Percentiles rank a stretch among this genome's conserved stretches.
These are phyloP conservation scores for Russula sp. DNA, from an alignment of 768 basidiomycete genomes.

Conservation along the genomic window DNA sequence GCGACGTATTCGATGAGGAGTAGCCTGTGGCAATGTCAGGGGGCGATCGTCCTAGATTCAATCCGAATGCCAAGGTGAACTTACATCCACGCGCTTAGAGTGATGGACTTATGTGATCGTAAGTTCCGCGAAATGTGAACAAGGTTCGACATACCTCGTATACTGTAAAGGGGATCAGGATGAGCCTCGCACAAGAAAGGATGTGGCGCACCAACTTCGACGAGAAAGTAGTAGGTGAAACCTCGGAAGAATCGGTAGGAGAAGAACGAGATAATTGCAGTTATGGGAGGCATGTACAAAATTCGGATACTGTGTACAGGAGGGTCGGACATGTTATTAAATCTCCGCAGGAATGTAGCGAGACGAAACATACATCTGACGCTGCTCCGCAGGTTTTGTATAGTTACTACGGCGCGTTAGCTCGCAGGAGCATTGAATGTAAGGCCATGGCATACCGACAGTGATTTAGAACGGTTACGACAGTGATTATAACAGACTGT, in stretches of 20 bases:
- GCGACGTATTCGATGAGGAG: slow-evolving; percentile 86
- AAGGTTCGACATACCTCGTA: slow-evolving; percentile 53
- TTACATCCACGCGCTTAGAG: slow-evolving; percentile 82
- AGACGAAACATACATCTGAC: slow-evolving; percentile 59
- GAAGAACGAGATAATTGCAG: slow-evolving; percentile 79
- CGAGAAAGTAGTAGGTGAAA: slow-evolving; percentile 62
- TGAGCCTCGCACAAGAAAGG: slow-evolving; percentile 27
- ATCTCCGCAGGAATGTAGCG: not conserved
- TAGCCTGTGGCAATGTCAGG: slow-evolving; percentile 43
- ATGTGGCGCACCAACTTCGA: slow-evolving; percentile 45
- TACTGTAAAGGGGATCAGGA: slow-evolving; percentile 40
- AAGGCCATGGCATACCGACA: slow-evolving; percentile 50
- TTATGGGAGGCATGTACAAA: slow-evolving; percentile 80
- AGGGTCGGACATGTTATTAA: not conserved
- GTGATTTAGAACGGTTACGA: slow-evolving; percentile 54
- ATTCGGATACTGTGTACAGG: slow-evolving; percentile 57
- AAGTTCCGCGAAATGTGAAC: not conserved
- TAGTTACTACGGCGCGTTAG: slow-evolving; percentile 55
- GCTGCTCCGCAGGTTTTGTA: slow-evolving; percentile 66
- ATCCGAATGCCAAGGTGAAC: slow-evolving; percentile 33
- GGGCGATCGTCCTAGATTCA: not conserved
- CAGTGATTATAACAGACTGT: slow-evolving; percentile 61
- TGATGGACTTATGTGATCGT: slow-evolving; percentile 54
- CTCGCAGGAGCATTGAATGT: not conserved
- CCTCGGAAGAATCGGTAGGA: slow-evolving; percentile 80